Evolutionary conservation across 257 asterid genomes (phyloP).

Genomic region (Rubia yunnanensis): DNA sequence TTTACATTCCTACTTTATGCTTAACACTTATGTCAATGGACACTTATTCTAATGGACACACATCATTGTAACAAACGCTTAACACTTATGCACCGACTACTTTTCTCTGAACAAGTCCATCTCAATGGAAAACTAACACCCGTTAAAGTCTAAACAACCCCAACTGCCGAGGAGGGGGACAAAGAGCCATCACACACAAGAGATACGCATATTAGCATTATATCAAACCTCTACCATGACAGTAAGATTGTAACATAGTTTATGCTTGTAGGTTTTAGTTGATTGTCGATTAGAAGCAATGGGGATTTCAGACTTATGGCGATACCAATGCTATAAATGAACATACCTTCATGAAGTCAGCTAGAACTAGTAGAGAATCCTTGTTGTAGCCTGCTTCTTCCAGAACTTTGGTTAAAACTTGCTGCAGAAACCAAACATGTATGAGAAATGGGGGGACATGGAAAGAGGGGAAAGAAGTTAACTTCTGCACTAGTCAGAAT

Average conservation of each 20-base stretch:
- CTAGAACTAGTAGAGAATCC: constrained; percentile 53
- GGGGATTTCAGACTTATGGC: background rate
- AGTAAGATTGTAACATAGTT: background rate
- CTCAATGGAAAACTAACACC: background rate
- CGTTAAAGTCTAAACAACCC: background rate
- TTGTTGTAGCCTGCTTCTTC: constrained; percentile 82
- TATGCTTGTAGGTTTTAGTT: background rate
- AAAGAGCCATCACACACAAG: background rate
- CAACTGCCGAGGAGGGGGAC: background rate
- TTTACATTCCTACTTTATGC: background rate
- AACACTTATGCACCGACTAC: too few relatives aligned
- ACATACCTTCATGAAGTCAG: constrained; percentile 74
- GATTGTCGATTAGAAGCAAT: background rate
- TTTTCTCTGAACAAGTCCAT: background rate
- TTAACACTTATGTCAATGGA: background rate
- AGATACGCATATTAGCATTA: background rate
- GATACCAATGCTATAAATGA: background rate
- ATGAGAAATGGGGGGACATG: constrained; percentile 5
- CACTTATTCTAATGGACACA: too few relatives aligned
- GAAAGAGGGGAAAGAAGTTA: background rate
- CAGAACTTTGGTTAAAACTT: constrained; percentile 65
- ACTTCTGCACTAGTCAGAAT: background rate
- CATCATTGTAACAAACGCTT: too few relatives aligned
- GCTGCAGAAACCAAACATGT: constrained; percentile 27
- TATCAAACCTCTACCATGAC: background rate